Conservation (phyloP, 1,284 basidiomycete genomes). For the Fomitopsis pinicola region DNA sequence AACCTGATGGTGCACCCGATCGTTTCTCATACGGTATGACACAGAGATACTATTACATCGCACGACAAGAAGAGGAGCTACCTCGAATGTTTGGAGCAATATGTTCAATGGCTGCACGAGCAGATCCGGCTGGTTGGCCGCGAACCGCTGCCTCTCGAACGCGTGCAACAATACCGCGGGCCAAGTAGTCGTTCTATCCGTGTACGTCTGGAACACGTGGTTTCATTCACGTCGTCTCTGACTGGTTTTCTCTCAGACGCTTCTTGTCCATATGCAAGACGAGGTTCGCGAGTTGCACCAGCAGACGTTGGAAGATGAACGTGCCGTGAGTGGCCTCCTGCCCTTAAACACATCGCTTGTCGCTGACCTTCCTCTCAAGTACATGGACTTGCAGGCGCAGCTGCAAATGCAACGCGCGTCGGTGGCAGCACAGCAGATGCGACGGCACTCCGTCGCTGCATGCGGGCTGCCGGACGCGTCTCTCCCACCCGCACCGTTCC, state of each 20-base stretch:
- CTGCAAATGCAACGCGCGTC: conserved; percentile 11
- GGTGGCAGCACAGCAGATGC: conserved; percentile 9
- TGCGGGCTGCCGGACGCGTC: conserved; percentile 9
- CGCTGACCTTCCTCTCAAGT: conserved; percentile 13
- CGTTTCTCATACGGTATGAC: background rate
- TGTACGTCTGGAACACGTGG: conserved; percentile 21
- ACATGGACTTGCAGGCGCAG: conserved; percentile 22
- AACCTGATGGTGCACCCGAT: too few species aligned
- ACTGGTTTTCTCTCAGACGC: conserved; percentile 24
- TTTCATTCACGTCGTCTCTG: background rate
- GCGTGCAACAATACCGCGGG: conserved; percentile 50
- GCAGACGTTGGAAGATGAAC: conserved; percentile 47
- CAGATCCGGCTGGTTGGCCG: conserved; percentile 49
- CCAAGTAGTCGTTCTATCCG: conserved; percentile 54
- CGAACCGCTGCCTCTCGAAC: conserved; percentile 46
- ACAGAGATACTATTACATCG: conserved; percentile 62
- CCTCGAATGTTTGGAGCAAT: conserved; percentile 66
- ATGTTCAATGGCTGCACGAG: conserved; percentile 60
- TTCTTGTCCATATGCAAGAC: conserved; percentile 65
- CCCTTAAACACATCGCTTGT: background rate
- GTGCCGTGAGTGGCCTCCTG: conserved; percentile 35
- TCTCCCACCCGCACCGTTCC: background rate
- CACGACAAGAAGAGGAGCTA: conserved; percentile 75
- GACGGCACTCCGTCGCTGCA: conserved; percentile 16
- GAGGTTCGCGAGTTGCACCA: conserved; percentile 43